These are phyloP conservation scores for Suhomyces maxii DNA, from an alignment of 1,139 yeast species.

Conservation along the genomic window DNA sequence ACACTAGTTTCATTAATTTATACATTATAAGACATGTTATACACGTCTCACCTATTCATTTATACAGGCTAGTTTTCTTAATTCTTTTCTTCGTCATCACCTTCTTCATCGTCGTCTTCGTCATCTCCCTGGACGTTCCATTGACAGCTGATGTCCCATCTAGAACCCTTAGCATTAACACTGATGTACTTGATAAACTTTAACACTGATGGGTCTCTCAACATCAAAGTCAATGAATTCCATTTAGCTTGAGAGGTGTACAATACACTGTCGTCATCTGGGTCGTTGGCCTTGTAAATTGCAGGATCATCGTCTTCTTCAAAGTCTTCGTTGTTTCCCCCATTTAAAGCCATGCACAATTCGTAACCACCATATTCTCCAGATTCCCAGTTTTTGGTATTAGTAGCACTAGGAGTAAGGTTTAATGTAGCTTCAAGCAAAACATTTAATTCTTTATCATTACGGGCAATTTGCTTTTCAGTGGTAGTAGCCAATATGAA, in stretches of 20 bases:
- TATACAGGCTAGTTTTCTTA: not conserved
- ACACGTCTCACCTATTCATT: no score
- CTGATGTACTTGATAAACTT: conserved; percentile 93
- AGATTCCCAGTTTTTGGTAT: conserved; percentile 67
- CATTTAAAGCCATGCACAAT: conserved; percentile 71
- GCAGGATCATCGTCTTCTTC: conserved; percentile 54
- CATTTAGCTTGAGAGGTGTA: conserved; percentile 80
- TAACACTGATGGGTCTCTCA: conserved; percentile 80
- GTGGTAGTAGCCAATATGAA: conserved; percentile 86
- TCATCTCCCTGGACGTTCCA: conserved; percentile 62
- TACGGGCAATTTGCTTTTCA: conserved; percentile 46
- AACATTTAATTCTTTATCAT: conserved; percentile 47
- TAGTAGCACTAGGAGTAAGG: conserved; percentile 66
- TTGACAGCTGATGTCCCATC: conserved; percentile 87
- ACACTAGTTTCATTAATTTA: no score
- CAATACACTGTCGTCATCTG: conserved; percentile 73
- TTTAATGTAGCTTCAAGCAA: conserved; percentile 69
- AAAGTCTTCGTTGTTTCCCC: conserved; percentile 47
- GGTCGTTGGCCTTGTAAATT: conserved; percentile 54
- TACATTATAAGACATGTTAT: no score
- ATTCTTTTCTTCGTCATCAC: conserved; percentile 8
- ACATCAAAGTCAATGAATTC: conserved; percentile 76
- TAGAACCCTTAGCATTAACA: conserved; percentile 80
- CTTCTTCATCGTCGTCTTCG: conserved; percentile 23
- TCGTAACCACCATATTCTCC: conserved; percentile 96